These are phyloP conservation scores for Mucor irregularis DNA, from an alignment of 371 early-diverging fungal genomes.

Conservation along the genomic window DNA sequence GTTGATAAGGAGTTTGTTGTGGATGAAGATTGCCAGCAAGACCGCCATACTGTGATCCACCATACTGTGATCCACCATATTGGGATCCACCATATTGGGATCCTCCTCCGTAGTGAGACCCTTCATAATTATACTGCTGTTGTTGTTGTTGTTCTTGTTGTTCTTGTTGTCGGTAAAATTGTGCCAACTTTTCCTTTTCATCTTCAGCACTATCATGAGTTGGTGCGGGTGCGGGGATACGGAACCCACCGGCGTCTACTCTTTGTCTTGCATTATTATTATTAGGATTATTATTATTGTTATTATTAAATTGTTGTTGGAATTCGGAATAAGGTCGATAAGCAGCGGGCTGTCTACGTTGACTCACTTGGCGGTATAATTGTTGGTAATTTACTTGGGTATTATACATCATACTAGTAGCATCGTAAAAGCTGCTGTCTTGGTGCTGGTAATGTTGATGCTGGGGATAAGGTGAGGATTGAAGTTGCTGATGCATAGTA, in stretches of 20 bases:
- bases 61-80: not conserved
- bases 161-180: slow-evolving; percentile 22
- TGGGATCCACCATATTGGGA: slow-evolving; percentile 1
- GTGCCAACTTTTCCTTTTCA: slow-evolving; percentile 27
- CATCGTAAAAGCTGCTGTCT: slow-evolving; percentile 14
- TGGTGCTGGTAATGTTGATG: slow-evolving; percentile 9
- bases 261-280: slow-evolving; percentile 21
- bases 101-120: not conserved
- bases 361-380: slow-evolving; percentile 42
- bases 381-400: slow-evolving; percentile 36
- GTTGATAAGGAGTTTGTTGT: not conserved
- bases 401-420: slow-evolving; percentile 6
- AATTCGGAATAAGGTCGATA: slow-evolving; percentile 46
- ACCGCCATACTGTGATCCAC: not conserved
- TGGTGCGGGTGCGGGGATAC: slow-evolving; percentile 21
- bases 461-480: not conserved
- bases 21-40: not conserved
- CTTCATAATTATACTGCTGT: not conserved
- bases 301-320: slow-evolving; percentile 34
- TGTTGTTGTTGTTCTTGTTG: slow-evolving; percentile 2
- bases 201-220: slow-evolving; percentile 24
- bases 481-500: slow-evolving; percentile 26
- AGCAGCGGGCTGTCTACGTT: slow-evolving; percentile 25
- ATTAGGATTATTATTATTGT: not conserved
- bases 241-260: slow-evolving; percentile 48